Evolutionary conservation across 257 asterid species (phyloP).

Genomic region (Przewalskia tangutica): DNA sequence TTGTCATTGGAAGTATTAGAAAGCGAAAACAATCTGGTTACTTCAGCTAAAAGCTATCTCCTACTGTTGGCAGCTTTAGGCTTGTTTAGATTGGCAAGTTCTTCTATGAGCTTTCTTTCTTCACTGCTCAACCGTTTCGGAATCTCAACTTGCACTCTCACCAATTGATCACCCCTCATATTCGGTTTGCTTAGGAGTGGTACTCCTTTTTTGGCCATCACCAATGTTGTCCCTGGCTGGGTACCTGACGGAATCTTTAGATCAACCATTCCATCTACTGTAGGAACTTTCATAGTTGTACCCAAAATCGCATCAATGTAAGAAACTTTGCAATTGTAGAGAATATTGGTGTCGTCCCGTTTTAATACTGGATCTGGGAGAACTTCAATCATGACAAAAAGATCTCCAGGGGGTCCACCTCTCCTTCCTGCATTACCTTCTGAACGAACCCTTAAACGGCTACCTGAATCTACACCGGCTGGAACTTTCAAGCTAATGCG

Average conservation of each 20-base stretch:
- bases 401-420: constrained; percentile 96
- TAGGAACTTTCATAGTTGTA: constrained; percentile 71
- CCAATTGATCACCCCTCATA: constrained; percentile 97
- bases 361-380: constrained; percentile 62
- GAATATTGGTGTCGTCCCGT: constrained; percentile 82
- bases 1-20: not conserved
- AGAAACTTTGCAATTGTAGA: constrained; percentile 79
- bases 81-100: constrained; percentile 65
- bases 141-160: constrained; percentile 90
- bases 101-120: constrained; percentile 89
- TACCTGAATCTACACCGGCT: constrained; percentile 84
- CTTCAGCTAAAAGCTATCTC: constrained; percentile 28
- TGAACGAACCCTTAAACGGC: constrained; percentile 77
- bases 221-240: constrained; percentile 88
- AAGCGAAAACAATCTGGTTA: not conserved
- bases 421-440: constrained; percentile 87
- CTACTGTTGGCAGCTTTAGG: constrained; percentile 51
- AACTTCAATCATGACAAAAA: constrained; percentile 72
- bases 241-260: constrained; percentile 84
- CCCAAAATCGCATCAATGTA: constrained; percentile 87
- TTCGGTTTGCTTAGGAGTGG: constrained; percentile 60
- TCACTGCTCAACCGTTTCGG: constrained; percentile 84
- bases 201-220: constrained; percentile 90
- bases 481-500: constrained; percentile 94
- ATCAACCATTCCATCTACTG: constrained; percentile 87